These are phyloP conservation scores for Stagonosporopsis chrysanthemi DNA, from an alignment of 2,329 filamentous ascomycete species.

Conservation along the genomic window DNA sequence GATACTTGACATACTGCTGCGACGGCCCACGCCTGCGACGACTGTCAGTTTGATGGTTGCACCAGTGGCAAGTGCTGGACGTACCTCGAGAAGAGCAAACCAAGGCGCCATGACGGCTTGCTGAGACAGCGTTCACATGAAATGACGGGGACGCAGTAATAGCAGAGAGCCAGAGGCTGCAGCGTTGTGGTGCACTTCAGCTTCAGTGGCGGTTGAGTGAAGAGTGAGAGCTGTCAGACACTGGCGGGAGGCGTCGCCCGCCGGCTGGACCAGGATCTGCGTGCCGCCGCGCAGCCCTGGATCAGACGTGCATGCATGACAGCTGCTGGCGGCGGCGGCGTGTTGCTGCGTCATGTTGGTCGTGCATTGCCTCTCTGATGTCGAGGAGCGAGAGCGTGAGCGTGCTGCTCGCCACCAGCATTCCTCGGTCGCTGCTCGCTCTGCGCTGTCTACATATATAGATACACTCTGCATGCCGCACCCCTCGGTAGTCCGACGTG, in stretches of 20 bases:
- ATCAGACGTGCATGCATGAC: too few relatives aligned
- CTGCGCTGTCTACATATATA: too few relatives aligned
- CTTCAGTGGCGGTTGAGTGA: slow-evolving; percentile 9
- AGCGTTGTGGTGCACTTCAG: neutral
- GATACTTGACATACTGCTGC: slow-evolving; percentile 38
- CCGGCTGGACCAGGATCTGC: slow-evolving; percentile 6
- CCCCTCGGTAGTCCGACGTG: slow-evolving; percentile 8
- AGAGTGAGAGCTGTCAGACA: neutral
- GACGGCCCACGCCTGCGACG: slow-evolving; percentile 49
- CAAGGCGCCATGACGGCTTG: slow-evolving; percentile 38
- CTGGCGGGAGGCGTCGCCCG: too few relatives aligned
- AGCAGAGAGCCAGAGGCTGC: slow-evolving; percentile 1
- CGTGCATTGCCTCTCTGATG: too few relatives aligned
- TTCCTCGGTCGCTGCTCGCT: too few relatives aligned
- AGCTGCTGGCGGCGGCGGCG: too few relatives aligned
- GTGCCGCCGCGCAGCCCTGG: neutral
- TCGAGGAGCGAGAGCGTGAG: too few relatives aligned
- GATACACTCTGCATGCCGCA: neutral
- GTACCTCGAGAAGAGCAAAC: slow-evolving; percentile 45
- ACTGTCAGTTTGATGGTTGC: slow-evolving; percentile 27
- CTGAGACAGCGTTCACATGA: neutral
- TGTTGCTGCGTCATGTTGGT: too few relatives aligned
- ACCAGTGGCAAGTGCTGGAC: slow-evolving; percentile 11
- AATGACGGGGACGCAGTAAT: neutral
- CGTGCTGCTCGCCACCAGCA: too few relatives aligned